phyloP scores from a whole-genome alignment of 768 basidiomycete genomes.

The Mycena alexandri region DNA sequence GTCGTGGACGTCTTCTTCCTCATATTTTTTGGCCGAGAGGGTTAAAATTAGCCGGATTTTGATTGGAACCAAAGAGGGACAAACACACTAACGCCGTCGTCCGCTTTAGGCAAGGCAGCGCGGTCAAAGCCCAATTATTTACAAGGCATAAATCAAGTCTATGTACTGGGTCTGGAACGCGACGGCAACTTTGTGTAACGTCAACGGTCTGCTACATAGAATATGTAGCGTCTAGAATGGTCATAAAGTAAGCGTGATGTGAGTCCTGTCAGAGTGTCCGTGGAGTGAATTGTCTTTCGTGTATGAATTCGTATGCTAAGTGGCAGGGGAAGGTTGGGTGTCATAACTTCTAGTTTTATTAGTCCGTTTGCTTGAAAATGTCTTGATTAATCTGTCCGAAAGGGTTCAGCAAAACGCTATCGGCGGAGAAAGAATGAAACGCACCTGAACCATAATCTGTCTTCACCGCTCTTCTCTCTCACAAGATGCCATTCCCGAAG shows the following conservation, averaged over 20 bases:
- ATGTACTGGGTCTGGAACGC: too few relatives aligned
- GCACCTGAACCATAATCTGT: slow-evolving; percentile 76
- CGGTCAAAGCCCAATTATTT: too few relatives aligned
- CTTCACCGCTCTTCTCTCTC: slow-evolving; percentile 70
- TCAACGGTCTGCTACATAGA: too few relatives aligned
- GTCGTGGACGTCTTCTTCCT: slow-evolving; percentile 55
- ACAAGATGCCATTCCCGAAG: slow-evolving; percentile 65
- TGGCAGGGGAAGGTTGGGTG: neutral
- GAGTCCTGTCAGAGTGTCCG: too few relatives aligned
- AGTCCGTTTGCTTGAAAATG: slow-evolving; percentile 22
- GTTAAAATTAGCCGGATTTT: neutral
- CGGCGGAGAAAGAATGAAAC: slow-evolving; percentile 39
- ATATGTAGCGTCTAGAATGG: too few relatives aligned
- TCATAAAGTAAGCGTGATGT: too few relatives aligned
- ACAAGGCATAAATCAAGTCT: too few relatives aligned
- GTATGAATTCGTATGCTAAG: neutral
- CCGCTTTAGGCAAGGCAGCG: too few relatives aligned
- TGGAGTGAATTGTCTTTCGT: too few relatives aligned
- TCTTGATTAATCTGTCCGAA: slow-evolving; percentile 33
- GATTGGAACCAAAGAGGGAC: too few relatives aligned
- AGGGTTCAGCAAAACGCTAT: neutral
- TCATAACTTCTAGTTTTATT: slow-evolving; percentile 1
- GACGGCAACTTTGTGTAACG: too few relatives aligned
- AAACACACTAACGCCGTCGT: too few relatives aligned
- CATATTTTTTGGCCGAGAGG: slow-evolving; percentile 21